Conservation (phyloP, 1,284 basidiomycete species). For the Austroboletus novae-zelandiae region DNA sequence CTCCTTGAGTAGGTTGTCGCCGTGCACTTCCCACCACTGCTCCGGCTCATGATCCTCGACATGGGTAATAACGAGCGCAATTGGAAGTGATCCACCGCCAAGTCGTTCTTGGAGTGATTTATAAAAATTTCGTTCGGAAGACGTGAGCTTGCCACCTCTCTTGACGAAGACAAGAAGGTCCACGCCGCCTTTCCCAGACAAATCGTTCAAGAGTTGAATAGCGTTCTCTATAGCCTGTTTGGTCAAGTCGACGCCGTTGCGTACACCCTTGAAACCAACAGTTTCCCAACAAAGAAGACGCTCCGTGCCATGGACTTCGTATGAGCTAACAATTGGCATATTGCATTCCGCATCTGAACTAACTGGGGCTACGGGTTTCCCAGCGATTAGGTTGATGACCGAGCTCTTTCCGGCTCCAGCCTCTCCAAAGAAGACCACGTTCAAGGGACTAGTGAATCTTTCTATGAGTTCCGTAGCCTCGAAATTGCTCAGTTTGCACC, state of each 20-base stretch:
- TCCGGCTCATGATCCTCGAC: not conserved
- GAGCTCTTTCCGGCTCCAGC: not conserved
- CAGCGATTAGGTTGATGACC: conserved; percentile 7
- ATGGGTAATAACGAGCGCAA: conserved; percentile 29
- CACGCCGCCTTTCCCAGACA: conserved; percentile 14
- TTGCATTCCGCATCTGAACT: too few relatives aligned
- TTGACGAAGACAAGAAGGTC: conserved; percentile 33
- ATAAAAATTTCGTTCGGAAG: conserved; percentile 20
- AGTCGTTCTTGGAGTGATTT: conserved; percentile 26
- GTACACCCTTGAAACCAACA: conserved; percentile 3
- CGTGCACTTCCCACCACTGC: conserved; percentile 8
- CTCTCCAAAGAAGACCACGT: not conserved
- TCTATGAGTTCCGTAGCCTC: not conserved
- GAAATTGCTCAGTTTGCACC: not conserved
- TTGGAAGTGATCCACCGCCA: conserved; percentile 26
- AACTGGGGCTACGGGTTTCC: not conserved
- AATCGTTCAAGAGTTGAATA: not conserved
- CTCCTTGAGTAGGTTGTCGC: not conserved
- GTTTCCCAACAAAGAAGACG: conserved; percentile 27
- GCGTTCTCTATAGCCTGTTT: not conserved
- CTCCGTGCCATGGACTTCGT: too few relatives aligned
- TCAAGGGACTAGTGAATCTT: not conserved
- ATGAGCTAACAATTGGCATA: not conserved
- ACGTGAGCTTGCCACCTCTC: conserved; percentile 21
- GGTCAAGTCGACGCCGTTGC: not conserved